Conservation (phyloP, 2,329 filamentous ascomycete genomes). For the Talaromyces sp. region DNA sequence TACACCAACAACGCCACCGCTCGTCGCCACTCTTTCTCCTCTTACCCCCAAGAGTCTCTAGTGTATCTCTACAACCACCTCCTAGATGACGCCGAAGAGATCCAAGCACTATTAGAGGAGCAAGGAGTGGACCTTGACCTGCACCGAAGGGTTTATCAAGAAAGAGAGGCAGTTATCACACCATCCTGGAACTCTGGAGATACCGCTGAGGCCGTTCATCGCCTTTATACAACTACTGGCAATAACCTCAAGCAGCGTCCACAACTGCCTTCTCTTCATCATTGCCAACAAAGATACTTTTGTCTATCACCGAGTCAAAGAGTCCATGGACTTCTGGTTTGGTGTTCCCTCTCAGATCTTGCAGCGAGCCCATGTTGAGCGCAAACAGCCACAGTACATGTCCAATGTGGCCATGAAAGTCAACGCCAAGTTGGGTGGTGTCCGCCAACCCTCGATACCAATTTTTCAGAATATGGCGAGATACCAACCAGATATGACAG, state of each 20-base stretch:
- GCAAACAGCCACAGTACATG: conserved; percentile 76
- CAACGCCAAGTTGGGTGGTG: conserved; percentile 91
- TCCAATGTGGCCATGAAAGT: conserved; percentile 97
- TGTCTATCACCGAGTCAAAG: conserved; percentile 83
- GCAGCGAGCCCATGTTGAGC: conserved; percentile 66
- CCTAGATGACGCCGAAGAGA: too few species aligned
- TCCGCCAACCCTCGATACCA: too few species aligned
- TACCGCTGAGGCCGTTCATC: conserved; percentile 55
- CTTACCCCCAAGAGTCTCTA: too few species aligned
- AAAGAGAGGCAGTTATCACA: too few species aligned
- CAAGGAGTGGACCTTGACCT: too few species aligned
- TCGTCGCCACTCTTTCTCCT: too few species aligned
- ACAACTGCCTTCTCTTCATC: conserved; percentile 77
- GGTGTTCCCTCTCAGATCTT: conserved; percentile 83
- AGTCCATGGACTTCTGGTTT: conserved; percentile 78
- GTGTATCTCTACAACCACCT: too few species aligned
- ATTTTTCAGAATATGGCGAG: too few species aligned
- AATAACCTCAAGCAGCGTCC: conserved; percentile 58
- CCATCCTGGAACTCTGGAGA: conserved; percentile 45
- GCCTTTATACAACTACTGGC: conserved; percentile 57
- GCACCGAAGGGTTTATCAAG: too few species aligned
- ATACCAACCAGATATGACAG: too few species aligned
- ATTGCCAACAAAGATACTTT: conserved; percentile 68
- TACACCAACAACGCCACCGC: too few species aligned
- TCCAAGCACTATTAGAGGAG: too few species aligned